Evolutionary conservation across 176 grass and related monocot genomes (phyloP).

Genomic region (Triticum timopheevii): DNA sequence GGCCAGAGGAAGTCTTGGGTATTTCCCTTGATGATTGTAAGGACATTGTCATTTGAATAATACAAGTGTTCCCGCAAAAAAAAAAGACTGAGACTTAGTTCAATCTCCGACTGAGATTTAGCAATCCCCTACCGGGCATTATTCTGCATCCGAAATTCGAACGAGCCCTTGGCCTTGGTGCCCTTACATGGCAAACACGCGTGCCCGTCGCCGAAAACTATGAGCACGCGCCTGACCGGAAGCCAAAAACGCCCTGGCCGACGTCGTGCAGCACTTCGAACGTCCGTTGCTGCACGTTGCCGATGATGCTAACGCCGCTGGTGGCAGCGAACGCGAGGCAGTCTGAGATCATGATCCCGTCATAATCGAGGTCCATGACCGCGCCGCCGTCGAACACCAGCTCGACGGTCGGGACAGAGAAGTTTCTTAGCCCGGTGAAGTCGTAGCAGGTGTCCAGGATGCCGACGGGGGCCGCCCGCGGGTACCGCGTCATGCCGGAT

Average conservation of each 20-base stretch:
- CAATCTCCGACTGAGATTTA: too few relatives aligned
- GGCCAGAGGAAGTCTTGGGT: too few relatives aligned
- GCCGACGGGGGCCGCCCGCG: not conserved
- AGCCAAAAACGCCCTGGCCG: slow-evolving; percentile 38
- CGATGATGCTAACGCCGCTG: slow-evolving; percentile 29
- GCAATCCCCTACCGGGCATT: too few relatives aligned
- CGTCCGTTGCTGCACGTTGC: slow-evolving; percentile 81
- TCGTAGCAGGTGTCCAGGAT: slow-evolving; percentile 63
- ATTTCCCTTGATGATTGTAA: too few relatives aligned
- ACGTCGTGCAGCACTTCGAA: slow-evolving; percentile 46
- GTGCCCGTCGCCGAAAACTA: not conserved
- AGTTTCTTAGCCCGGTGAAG: slow-evolving; percentile 32
- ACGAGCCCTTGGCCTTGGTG: too few relatives aligned
- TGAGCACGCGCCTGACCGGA: slow-evolving; percentile 52
- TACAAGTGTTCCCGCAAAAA: too few relatives aligned
- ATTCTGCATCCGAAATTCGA: too few relatives aligned
- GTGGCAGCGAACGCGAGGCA: slow-evolving; percentile 72
- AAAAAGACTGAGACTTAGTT: too few relatives aligned
- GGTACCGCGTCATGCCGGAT: slow-evolving; percentile 22
- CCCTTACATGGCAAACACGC: too few relatives aligned
- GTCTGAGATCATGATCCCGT: slow-evolving; percentile 43
- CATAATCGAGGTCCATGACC: slow-evolving; percentile 22
- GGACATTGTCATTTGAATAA: too few relatives aligned
- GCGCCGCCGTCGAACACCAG: slow-evolving; percentile 41
- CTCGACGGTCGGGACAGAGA: slow-evolving; percentile 34